Evolutionary conservation across 768 basidiomycete species (phyloP).

Genomic region (Tricholoma terreum): DNA sequence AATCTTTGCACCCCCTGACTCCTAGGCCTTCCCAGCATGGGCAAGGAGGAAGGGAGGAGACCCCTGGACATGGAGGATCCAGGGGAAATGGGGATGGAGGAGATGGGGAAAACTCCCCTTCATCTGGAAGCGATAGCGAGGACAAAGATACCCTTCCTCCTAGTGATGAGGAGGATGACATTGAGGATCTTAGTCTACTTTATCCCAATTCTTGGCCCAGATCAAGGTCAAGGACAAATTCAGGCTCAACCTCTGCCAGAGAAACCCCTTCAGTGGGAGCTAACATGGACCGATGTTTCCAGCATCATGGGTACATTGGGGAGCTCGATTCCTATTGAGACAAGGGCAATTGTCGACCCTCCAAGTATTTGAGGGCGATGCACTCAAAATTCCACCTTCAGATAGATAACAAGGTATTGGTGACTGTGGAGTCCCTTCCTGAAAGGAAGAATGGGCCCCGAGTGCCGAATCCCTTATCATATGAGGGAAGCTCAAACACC

Average conservation of each 20-base stretch:
- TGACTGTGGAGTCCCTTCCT: background rate
- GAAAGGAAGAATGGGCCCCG: background rate
- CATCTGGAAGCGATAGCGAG: background rate
- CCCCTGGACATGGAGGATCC: too few relatives aligned
- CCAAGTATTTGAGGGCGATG: background rate
- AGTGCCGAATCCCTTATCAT: background rate
- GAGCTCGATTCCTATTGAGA: background rate
- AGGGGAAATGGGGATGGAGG: too few relatives aligned
- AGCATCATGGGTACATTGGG: too few relatives aligned
- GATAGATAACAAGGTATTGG: background rate
- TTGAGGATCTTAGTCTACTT: background rate
- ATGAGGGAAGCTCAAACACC: too few relatives aligned
- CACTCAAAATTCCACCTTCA: background rate
- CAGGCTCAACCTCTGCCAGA: too few relatives aligned
- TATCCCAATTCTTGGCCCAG: background rate
- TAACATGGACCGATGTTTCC: too few relatives aligned
- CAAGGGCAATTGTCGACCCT: background rate
- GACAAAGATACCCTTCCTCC: background rate
- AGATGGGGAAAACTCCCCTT: too few relatives aligned
- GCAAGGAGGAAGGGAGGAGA: background rate
- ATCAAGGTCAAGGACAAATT: background rate
- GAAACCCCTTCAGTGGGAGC: too few relatives aligned
- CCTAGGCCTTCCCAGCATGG: too few relatives aligned
- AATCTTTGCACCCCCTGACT: background rate
- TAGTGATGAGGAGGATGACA: background rate